Base-by-base conservation (phyloP, 1,284 basidiomycete genomes). In the Cutaneotrichosporon curvatum region DNA sequence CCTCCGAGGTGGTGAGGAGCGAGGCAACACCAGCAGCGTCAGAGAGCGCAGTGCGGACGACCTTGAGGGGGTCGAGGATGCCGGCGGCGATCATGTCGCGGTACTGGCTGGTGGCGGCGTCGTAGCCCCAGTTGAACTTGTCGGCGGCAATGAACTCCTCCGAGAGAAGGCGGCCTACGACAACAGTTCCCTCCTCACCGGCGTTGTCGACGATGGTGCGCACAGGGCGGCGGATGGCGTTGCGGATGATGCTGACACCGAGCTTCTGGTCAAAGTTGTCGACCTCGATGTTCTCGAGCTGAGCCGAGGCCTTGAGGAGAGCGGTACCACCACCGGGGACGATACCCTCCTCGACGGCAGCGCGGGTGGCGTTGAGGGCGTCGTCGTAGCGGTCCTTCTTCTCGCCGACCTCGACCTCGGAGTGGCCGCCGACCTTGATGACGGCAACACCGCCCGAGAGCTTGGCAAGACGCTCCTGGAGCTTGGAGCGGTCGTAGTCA, bases 321-420 rank as follows among this genome's bases (percentile, higher is more conserved):
- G 90, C 90, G 30, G 88, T 83, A 73, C 91, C 91, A 71, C 92
- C 91, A 53, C 94, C 94, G 48, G 91, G 90, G 35, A 97, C 84
- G 62, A 97, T 95, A 68, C 94, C 94, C 73, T 96, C 90, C 75
- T 96, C 94, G 42, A 98, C 94, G 41, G 94, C 94, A 35, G 94
- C 94, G 48, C 94, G 86, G 5, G 94, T 97, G 16, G 91, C 91
- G 72, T 95, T 95, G 50, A 97, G 79, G 6, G 94, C 94, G 69
- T 98, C 94, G 65, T 98, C 94, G 71, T 95, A 97, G 43, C 92
- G 80, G 73, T 97, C 94, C 82, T 97, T 97, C 87, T 97, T 97
- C 80, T 98, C 94, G 15, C 92, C 81, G 56, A 97, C 94, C 75
- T 97, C 94, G 49, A 97, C 92, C 74, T 97, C 94, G 53, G 80